phyloP scores from a whole-genome alignment of 2,329 filamentous ascomycete species.

The Xenoacremonium recifei region DNA sequence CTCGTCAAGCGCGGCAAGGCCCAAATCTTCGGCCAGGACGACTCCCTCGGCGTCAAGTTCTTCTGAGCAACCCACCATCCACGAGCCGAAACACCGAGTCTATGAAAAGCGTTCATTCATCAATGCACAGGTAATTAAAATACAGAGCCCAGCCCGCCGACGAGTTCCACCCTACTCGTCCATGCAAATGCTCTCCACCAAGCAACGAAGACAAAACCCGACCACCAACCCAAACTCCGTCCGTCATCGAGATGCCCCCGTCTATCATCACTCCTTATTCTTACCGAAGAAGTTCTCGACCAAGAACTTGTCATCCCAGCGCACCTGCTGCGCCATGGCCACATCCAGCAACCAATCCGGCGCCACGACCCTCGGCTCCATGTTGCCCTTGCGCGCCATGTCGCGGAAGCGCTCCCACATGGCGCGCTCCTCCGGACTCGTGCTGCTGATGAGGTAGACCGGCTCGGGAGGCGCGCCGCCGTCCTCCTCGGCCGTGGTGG shows the following conservation, averaged over 20 bases:
- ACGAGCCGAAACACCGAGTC: no score
- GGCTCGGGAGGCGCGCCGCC: conserved; percentile 63
- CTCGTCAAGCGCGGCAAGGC: conserved; percentile 89
- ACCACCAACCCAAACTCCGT: no score
- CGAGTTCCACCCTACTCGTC: no score
- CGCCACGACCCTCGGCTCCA: conserved; percentile 76
- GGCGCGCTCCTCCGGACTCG: conserved; percentile 62
- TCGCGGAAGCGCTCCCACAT: conserved; percentile 80
- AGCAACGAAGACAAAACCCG: background rate
- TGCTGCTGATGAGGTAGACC: conserved; percentile 79
- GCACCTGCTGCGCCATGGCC: conserved; percentile 81
- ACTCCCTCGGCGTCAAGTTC: conserved; percentile 92
- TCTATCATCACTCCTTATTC: no score
- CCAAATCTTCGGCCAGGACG: conserved; percentile 88
- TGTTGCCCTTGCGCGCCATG: conserved; percentile 75
- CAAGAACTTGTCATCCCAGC: conserved; percentile 64
- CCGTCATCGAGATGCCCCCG: no score
- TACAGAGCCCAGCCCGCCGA: no score
- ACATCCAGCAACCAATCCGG: conserved; percentile 89
- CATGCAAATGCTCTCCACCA: background rate
- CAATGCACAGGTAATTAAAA: no score
- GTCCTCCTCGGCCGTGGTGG: conserved; percentile 63
- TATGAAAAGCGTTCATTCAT: no score
- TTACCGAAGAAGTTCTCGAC: conserved; percentile 45
- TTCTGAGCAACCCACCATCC: conserved; percentile 75